Base-by-base conservation (phyloP, 768 basidiomycete species). In the Pholiota microspora region DNA sequence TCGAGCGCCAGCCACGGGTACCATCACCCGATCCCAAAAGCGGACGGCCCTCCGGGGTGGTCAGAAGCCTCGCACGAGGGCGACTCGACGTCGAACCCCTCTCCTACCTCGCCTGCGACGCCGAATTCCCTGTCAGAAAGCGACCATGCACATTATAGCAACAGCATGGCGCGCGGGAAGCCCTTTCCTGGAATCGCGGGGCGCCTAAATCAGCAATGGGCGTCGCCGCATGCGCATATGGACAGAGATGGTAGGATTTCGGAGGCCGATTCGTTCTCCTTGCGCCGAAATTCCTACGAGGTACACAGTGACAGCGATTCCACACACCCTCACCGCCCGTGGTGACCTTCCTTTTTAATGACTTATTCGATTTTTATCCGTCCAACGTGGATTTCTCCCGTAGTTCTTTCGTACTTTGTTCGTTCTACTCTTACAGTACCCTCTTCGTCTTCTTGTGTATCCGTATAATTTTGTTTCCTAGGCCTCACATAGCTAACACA, bases 91-190 rank as follows among this genome's bases (percentile, higher is more conserved):
- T 77, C 78, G 23, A 77, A 75, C 47, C 69, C 77, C 3, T 85
- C 83, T 9, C 82, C 83, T 4, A 69, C 80, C 15, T 80, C 81
- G 9, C 83, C 83, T 8, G 71, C 73, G 2, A 84, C 83, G 8
- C 82, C 83, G 34, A 79, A 73, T 48, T 83, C 81, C 18, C 58
- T 64, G 27, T 72, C 73, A 21, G 66, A 62, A 35, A 64, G 53
- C 47, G 61, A 62, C 16, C 47, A 18, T 7, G 28, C 27, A 28
- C 27, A 28, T 48, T 48, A 31, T 31, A 18, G 46, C 29, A 16
- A 13, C n/a, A 16, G 2, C 35, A 3, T 36, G 15, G 35, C 35
- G 2, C 35, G 55, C 50, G 57, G 58, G 28, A 59, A 64, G 36
- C 55, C 40, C 50, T 53, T 58, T 24, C 56, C 58, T 54, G 54